Conservation (phyloP, 768 basidiomycete species). For the Ramaria sp. region DNA sequence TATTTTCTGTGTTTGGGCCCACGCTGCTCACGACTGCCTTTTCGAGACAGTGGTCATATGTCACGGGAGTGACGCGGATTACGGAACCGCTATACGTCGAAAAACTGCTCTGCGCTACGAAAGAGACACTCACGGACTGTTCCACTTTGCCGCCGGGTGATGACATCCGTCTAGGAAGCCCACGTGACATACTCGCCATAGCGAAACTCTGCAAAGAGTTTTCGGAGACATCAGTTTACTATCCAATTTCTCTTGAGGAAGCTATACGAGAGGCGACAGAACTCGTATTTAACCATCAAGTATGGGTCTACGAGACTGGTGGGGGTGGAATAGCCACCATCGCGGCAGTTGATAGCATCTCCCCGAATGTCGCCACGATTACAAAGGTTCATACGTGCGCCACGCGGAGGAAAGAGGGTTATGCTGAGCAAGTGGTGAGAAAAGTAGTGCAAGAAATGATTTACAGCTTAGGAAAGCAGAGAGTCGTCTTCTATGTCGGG, state of each 20-base stretch:
- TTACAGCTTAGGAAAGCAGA: constrained; percentile 26
- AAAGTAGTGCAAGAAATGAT: constrained; percentile 32
- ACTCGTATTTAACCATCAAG: constrained; percentile 34
- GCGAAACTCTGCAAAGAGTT: constrained; percentile 45
- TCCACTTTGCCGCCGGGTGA: constrained; percentile 22
- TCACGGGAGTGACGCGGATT: constrained; percentile 30
- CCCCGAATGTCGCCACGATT: constrained; percentile 44
- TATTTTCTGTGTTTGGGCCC: constrained; percentile 54
- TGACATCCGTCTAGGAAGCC: constrained; percentile 33
- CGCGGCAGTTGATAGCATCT: constrained; percentile 55
- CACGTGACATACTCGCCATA: constrained; percentile 29
- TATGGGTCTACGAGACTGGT: constrained; percentile 52
- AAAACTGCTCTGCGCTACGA: constrained; percentile 44
- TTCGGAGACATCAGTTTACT: constrained; percentile 44
- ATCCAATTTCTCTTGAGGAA: constrained; percentile 14
- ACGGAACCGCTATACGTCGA: constrained; percentile 50
- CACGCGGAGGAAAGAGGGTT: constrained; percentile 38
- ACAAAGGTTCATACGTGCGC: constrained; percentile 62
- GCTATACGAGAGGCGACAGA: constrained; percentile 41
- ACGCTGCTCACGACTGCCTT: constrained; percentile 38
- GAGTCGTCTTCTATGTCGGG: constrained; percentile 57
- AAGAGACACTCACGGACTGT: constrained; percentile 24
- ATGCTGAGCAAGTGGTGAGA: constrained; percentile 51
- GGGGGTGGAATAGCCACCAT: constrained; percentile 41
- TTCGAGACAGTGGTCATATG: constrained; percentile 33